Conservation (phyloP, 331 rosid genomes). For the Ulmus americana region DNA sequence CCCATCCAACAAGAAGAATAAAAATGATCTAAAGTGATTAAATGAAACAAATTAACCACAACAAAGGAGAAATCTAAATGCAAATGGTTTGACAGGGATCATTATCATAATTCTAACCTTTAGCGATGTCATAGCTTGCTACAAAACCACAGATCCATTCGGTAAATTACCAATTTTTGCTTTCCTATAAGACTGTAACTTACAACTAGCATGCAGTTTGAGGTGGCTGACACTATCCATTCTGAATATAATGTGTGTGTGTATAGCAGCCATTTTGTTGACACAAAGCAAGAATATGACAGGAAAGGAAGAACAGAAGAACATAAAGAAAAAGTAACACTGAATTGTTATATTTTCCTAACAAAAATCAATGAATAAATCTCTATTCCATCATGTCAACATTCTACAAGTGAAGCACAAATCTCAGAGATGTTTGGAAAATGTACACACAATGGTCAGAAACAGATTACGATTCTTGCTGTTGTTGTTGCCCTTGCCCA, state of each 20-base stretch:
- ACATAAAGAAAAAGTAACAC: not conserved
- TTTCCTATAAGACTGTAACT: too few relatives aligned
- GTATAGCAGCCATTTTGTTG: not conserved
- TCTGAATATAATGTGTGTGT: too few relatives aligned
- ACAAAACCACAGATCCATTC: too few relatives aligned
- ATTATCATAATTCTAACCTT: too few relatives aligned
- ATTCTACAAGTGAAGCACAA: not conserved
- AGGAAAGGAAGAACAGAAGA: not conserved
- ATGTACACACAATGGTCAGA: conserved; percentile 49
- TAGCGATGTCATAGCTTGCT: too few relatives aligned
- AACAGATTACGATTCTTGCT: conserved; percentile 48
- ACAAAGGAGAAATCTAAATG: too few relatives aligned
- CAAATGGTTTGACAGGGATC: too few relatives aligned
- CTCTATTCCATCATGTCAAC: conserved; percentile 8
- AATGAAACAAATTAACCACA: too few relatives aligned
- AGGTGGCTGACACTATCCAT: not conserved
- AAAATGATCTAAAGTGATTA: too few relatives aligned
- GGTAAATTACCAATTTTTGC: too few relatives aligned
- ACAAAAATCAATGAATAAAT: not conserved
- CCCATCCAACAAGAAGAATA: too few relatives aligned
- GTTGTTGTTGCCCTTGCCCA: conserved; percentile 31
- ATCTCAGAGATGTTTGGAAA: conserved; percentile 18
- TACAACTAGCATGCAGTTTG: not conserved
- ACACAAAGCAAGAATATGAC: not conserved
- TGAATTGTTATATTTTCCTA: not conserved